These are phyloP conservation scores for Trichoderma citrinoviride DNA, from an alignment of 2,329 filamentous ascomycete genomes.

Conservation along the genomic window DNA sequence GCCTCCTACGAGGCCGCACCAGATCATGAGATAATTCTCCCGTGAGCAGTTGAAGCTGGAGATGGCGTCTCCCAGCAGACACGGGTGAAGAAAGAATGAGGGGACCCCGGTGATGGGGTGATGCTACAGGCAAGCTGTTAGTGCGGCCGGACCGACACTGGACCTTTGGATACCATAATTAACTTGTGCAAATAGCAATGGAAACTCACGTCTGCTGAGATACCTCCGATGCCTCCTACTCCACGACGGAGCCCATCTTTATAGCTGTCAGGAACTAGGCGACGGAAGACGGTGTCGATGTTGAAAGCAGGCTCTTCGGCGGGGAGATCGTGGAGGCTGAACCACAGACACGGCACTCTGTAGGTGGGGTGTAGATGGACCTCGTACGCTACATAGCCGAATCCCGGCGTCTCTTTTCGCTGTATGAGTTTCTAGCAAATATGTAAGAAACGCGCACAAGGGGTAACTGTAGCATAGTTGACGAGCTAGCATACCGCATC, in stretches of 20 bases:
- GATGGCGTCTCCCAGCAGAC: constrained; percentile 81
- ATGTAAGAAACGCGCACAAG: constrained; percentile 25
- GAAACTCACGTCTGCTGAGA: constrained; percentile 70
- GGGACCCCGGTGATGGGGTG: constrained; percentile 78
- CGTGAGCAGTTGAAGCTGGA: constrained; percentile 58
- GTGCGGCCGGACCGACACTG: constrained; percentile 34
- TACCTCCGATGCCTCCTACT: constrained; percentile 65
- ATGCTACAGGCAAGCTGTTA: constrained; percentile 56
- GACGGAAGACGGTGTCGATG: constrained; percentile 68
- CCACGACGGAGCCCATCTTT: constrained; percentile 55
- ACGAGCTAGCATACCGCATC: constrained; percentile 46
- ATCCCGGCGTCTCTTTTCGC: constrained; percentile 33
- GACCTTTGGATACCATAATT: constrained; percentile 27
- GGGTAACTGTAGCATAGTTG: background rate
- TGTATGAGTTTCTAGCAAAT: constrained; percentile 42
- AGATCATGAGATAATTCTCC: constrained; percentile 76
- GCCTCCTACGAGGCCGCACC: constrained; percentile 83
- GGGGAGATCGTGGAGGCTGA: constrained; percentile 60
- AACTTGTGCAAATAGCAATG: constrained; percentile 31
- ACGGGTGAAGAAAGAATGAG: constrained; percentile 90
- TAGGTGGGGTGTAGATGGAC: constrained; percentile 75
- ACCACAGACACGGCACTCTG: constrained; percentile 72
- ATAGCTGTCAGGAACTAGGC: constrained; percentile 66
- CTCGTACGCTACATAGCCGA: constrained; percentile 63
- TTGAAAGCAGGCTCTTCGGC: constrained; percentile 55